Conservation (phyloP, 2,329 filamentous ascomycete species). For the Colletotrichum lini region DNA sequence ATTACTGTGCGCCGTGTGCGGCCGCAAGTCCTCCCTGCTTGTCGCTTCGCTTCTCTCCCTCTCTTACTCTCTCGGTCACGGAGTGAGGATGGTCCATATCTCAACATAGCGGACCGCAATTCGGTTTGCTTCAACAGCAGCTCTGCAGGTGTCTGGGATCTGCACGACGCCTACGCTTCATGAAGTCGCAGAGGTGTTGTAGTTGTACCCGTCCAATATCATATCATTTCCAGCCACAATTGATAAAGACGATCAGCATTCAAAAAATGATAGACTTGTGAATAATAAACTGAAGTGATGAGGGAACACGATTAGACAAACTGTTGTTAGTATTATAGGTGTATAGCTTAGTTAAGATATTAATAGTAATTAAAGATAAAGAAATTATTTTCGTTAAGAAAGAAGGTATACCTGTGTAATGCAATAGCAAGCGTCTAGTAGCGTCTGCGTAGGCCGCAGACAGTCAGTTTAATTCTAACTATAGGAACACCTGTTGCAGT, state of each 20-base stretch:
- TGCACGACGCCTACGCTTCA: not conserved
- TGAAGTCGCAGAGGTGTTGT: not conserved
- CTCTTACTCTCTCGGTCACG: not conserved
- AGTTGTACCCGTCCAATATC: not conserved
- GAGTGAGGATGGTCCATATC: constrained; percentile 10
- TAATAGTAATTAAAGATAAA: too few species aligned
- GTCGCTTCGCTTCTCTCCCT: constrained; percentile 9
- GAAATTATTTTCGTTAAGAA: too few species aligned
- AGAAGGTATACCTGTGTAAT: too few species aligned
- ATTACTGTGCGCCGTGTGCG: constrained; percentile 6
- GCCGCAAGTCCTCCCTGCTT: constrained; percentile 15
- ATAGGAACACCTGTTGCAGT: too few species aligned
- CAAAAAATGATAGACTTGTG: too few species aligned
- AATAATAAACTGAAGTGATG: too few species aligned
- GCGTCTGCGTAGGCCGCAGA: too few species aligned
- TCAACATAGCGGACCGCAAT: constrained; percentile 14
- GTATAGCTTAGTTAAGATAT: too few species aligned
- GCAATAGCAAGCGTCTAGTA: too few species aligned
- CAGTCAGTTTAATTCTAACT: too few species aligned
- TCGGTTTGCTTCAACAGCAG: constrained; percentile 13
- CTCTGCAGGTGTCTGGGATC: not conserved
- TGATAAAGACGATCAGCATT: not conserved
- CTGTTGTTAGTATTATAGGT: too few species aligned
- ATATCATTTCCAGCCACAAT: not conserved
- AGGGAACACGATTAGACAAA: too few species aligned